Base-by-base conservation (phyloP, 805 yeast species). In the Wickerhamiella spandovensis region DNA sequence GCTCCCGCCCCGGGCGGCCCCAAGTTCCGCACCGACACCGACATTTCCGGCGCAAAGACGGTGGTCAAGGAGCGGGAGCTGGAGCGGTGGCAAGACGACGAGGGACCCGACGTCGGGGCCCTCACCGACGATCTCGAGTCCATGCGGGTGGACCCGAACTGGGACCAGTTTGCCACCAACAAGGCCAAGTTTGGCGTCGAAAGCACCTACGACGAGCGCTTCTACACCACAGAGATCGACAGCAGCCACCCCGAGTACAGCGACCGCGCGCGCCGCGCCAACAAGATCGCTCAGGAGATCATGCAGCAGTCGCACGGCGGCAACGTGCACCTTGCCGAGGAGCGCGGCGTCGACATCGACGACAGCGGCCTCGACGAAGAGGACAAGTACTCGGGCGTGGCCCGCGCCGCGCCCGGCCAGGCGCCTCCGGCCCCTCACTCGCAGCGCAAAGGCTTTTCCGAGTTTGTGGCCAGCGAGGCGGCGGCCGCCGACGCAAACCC, bases 121-220 rank as follows among this genome's bases (percentile, higher is more conserved):
- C 51, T 44, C 13, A 45, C 55, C 17, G 75, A 72, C 48, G 73
- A 24, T 13, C 30, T 70, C 13, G 60, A 41, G 12, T 20, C 54
- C 22, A 25, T 47, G 23, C 25, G 20, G 12, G 4, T 21, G 28
- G 46, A 54, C 21, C 68, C 66, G 15, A 61, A 63, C 9, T 92
- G 97, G 97, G 96, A 92, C 67, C 98, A 92, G 69, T 92, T 92
- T 67, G 83, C 84, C 49, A 90, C 79, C n/a, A 92, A 92, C 66
- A 83, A 85, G 64, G 75, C 79, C 51, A 82, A 84, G 67, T 92
- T 92, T 65, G 97, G 97, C 38, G 82, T 92, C 46, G 81, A 77
- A 56, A 81, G 95, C 0, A 76, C 86, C 32, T 84, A 75, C 64
- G 90, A 89, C 64, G 97, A 90, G 67, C 79, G 80, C 64, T 70